Evolutionary conservation across 306 rosid species (phyloP).

Genomic region (Quercus mongolica): DNA sequence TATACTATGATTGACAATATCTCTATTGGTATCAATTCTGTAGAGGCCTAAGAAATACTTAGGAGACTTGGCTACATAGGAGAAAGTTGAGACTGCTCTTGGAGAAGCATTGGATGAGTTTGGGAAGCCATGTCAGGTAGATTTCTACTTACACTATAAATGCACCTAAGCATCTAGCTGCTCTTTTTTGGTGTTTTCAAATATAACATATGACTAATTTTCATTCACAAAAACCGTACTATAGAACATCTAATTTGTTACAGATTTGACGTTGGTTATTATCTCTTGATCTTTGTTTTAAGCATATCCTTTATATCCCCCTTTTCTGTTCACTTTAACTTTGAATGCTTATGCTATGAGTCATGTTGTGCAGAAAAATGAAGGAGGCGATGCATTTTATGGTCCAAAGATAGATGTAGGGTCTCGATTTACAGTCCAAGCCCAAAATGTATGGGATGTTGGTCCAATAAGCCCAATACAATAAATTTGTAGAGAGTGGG

Average conservation of each 20-base stretch:
- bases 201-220: background rate
- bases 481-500: too few relatives aligned
- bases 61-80: slow-evolving; percentile 82
- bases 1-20: background rate
- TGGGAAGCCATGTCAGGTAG: slow-evolving; percentile 92
- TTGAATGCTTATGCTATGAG: slow-evolving; percentile 22
- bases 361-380: slow-evolving; percentile 57
- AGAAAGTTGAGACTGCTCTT: slow-evolving; percentile 85
- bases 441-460: too few relatives aligned
- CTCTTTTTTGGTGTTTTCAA: background rate
- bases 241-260: background rate
- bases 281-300: background rate
- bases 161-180: background rate
- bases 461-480: too few relatives aligned
- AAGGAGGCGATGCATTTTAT: slow-evolving; percentile 93
- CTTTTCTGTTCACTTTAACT: slow-evolving; percentile 6
- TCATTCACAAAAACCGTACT: background rate
- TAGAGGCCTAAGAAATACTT: slow-evolving; percentile 88
- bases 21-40: background rate
- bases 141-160: background rate
- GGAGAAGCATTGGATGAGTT: slow-evolving; percentile 77
- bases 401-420: slow-evolving; percentile 98
- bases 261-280: background rate
- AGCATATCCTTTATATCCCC: slow-evolving; percentile 6
- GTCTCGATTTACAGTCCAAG: too few relatives aligned